Evolutionary conservation across 2,329 filamentous ascomycete species (phyloP), one percentile per base, ranked within the genome.

Genomic region (Ophiostoma perfectum): DNA sequence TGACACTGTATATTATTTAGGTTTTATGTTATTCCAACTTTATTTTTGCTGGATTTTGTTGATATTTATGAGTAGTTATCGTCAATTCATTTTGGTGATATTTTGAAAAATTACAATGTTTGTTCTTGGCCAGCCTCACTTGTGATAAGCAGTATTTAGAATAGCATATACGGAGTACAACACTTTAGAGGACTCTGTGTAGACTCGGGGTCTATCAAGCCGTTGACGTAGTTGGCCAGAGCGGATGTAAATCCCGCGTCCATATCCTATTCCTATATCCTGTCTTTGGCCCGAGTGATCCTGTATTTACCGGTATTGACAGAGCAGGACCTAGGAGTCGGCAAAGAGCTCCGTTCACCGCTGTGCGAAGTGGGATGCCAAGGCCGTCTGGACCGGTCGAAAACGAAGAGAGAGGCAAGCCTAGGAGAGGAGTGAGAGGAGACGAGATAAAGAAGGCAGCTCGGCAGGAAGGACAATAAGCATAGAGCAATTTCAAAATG

Each of bases 291-390:
- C 7, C 42, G 42, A 7, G 45, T 16, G 45, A n/a, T 49, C 45
- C 16, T 45, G 42, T 12, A 11, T 45, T 12, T 11, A 8, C 42
- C 2, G 42, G 42, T 45, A 7, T 11, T 45, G 7, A 44, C 8
- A 44, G 8, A 44, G 8, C 42, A 36, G 27, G 49, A 55, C n/a
- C n/a, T 11, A 55, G 49, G 49, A 27, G 7, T 27, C 12, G 8
- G 58, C 27, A 41, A 39, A 39, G 8, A 63, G 63, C n/a, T 64
- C 65, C 67, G 64, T 69, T 66, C 65, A 69, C 68, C 68, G 67
- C 64, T 63, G 49, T n/a, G 8, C 52, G n/a, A 11, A n/a, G n/a
- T 58, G 65, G 49, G n/a, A 38, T 64, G 68, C 68, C 60, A 69
- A 66, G 68, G 42, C 39, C 55, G 64, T 66, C 67, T 66, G 55